Evolutionary conservation across 495 filamentous ascomycete species (phyloP).

Genomic region (Staphylotrichum tortipilum): DNA sequence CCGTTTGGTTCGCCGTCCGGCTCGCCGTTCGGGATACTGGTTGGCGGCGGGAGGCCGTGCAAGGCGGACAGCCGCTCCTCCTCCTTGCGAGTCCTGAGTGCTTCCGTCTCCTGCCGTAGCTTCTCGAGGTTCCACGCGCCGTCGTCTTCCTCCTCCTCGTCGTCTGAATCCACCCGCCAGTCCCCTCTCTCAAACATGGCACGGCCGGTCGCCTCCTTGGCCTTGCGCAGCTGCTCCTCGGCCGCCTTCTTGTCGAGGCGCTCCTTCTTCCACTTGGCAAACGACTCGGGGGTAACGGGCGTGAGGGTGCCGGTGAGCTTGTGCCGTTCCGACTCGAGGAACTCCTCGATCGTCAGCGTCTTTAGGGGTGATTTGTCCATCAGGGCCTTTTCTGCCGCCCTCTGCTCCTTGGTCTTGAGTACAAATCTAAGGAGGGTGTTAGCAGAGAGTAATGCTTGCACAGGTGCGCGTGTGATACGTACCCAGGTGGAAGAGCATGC

Average conservation of each 20-base stretch:
- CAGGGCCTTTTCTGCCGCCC: conserved; percentile 91
- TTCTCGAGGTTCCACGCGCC: conserved; percentile 72
- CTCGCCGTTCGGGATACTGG: neutral
- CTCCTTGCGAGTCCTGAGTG: conserved; percentile 53
- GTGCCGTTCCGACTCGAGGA: conserved; percentile 87
- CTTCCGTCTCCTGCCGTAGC: conserved; percentile 61
- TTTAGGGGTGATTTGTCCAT: conserved; percentile 93
- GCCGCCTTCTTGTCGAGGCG: conserved; percentile 91
- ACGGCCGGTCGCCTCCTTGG: conserved; percentile 91
- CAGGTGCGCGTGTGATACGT: conserved; percentile 70
- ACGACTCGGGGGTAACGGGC: conserved; percentile 83
- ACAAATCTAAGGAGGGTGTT: conserved; percentile 58
- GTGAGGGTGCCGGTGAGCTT: conserved; percentile 86
- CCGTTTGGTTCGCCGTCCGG: neutral
- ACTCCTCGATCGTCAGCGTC: conserved; percentile 94
- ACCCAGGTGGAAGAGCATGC: conserved; percentile 90
- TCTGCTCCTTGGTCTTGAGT: conserved; percentile 95
- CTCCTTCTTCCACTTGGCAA: conserved; percentile 92
- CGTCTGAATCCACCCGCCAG: conserved; percentile 66
- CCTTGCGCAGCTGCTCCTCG: conserved; percentile 74
- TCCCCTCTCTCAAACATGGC: conserved; percentile 93
- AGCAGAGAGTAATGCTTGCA: conserved; percentile 58
- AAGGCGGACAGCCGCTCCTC: conserved; percentile 43
- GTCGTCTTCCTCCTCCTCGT: conserved; percentile 52
- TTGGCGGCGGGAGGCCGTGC: conserved; percentile 15